Percentiles rank a stretch among this genome's conserved stretches.
Evolutionary conservation across 2,329 filamentous ascomycete species (phyloP).

Genomic region (Fusarium xylarioides): DNA sequence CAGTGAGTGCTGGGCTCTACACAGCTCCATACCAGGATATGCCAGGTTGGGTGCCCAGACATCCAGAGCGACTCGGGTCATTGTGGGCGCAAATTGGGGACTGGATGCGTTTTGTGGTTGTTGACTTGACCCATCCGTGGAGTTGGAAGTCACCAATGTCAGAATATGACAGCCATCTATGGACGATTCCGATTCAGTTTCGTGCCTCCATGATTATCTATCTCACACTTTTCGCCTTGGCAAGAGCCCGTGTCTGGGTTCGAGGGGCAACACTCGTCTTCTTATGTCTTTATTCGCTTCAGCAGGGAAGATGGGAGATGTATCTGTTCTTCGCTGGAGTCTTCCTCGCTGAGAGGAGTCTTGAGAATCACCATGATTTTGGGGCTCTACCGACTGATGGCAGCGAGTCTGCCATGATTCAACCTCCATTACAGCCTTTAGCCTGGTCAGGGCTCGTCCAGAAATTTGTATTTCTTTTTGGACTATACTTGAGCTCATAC

Average conservation of each 20-base stretch:
- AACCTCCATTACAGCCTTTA: accelerated
- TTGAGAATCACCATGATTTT: accelerated
- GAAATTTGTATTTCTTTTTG: accelerated
- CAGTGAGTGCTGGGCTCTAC: not conserved
- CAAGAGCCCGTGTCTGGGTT: not conserved
- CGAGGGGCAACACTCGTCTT: not conserved
- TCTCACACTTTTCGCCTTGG: not conserved
- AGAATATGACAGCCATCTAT: not conserved
- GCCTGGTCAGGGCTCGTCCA: accelerated
- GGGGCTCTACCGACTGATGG: accelerated
- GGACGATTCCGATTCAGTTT: not conserved
- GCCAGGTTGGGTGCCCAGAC: not conserved
- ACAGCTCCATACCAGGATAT: not conserved
- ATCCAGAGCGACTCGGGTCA: not conserved
- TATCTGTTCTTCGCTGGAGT: not conserved
- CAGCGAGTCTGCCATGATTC: not conserved
- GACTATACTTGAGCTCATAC: not conserved
- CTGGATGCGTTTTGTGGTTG: not conserved
- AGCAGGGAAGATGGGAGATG: not conserved
- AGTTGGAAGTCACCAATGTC: not conserved
- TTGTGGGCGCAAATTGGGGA: not conserved
- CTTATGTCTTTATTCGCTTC: not conserved
- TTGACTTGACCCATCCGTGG: not conserved
- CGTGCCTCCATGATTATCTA: not conserved
- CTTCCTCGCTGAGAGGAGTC: not conserved